Base-by-base conservation (phyloP, 1,139 yeast genomes). In the Pichia sp. region DNA sequence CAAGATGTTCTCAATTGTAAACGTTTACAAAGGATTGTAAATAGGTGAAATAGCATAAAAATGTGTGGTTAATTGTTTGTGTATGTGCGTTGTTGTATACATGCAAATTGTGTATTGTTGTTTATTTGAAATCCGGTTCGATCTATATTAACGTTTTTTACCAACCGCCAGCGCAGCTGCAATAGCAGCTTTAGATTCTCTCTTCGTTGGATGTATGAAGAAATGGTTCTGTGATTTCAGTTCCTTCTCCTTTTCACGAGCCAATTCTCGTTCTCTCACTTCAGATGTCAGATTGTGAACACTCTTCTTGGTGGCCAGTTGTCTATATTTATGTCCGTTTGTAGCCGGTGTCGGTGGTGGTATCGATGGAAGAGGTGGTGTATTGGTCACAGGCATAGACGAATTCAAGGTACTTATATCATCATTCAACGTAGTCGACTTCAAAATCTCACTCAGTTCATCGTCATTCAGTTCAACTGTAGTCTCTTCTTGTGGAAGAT, bases 151-250 rank as follows among this genome's bases (percentile, higher is more conserved):
- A 9, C 24, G 20, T 18, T 34, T 43, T 14, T 37, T 46, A 22
- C 54, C 53, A 7, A 49, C 53, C 27, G 58, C 60, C 9, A 50
- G 38, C 3, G 59, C 59, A 10, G 60, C 60, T 4, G 58, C 59
- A 27, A 56, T 44, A 15, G 59, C 58, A 18, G 54, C 58, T 24
- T 49, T 46, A 10, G 53, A 43, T 19, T 47, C 53, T 8, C 35
- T 42, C 4, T 31, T 40, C 3, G 39, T 19, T 21, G 39, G 39
- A 17, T 36, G 30, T 17, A n/a, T 24, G 28, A 17, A 39, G 20
- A 1, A 20, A 18, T 21, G 21, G 12, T 39, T 32, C 2, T 30
- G 34, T 15, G 30, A 17, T 14, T 17, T 20, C 10, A 15, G 6
- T 31, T 34, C 11, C n/a, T 34, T 15, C 14, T 17, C 24, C 31